Evolutionary conservation across 192 early-diverging fungal genomes (phyloP).

Genomic region (Diversispora epigaea): DNA sequence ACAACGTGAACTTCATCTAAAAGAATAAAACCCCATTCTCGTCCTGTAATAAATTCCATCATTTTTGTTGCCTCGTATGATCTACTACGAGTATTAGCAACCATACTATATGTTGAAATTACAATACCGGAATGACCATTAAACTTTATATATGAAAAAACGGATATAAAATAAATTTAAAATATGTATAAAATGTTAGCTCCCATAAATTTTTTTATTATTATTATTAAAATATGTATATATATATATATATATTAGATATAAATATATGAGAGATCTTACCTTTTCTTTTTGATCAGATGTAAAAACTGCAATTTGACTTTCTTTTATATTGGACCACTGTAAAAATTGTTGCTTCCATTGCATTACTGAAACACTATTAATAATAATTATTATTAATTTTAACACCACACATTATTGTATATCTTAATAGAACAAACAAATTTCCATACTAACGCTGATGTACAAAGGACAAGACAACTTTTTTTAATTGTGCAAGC

Average conservation of each 20-base stretch:
- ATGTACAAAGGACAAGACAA: conserved; percentile 89
- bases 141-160: conserved; percentile 49
- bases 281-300: conserved; percentile 83
- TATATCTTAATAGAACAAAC: background rate
- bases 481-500: conserved; percentile 96
- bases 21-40: conserved; percentile 97
- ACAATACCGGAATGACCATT: conserved; percentile 86
- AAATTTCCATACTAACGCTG: conserved; percentile 25
- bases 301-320: conserved; percentile 93
- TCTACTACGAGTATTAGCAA: conserved; percentile 89
- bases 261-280: no score
- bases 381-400: background rate
- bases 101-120: conserved; percentile 97
- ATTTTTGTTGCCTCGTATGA: conserved; percentile 92
- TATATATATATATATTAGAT: no score
- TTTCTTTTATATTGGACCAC: conserved; percentile 92
- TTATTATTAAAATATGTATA: background rate
- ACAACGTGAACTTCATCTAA: conserved; percentile 99
- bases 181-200: background rate
- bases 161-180: background rate
- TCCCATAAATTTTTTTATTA: background rate
- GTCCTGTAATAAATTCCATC: conserved; percentile 88
- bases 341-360: conserved; percentile 97
- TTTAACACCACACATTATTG: no score
- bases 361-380: conserved; percentile 91